Base-by-base conservation (phyloP, 805 yeast species). In the Candida wancherniae region DNA sequence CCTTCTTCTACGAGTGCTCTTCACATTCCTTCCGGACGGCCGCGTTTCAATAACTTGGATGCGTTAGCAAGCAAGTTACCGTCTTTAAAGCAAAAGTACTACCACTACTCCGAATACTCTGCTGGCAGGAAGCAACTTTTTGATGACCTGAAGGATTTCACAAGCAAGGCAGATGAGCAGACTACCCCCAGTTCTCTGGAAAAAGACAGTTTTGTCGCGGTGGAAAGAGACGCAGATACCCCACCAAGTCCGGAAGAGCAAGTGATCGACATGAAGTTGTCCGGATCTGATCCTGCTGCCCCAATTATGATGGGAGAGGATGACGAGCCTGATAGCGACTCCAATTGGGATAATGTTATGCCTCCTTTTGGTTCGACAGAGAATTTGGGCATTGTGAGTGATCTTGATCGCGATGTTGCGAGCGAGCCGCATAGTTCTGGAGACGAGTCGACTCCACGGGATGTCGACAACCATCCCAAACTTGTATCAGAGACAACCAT, bases 1-100 rank as follows among this genome's bases (percentile, higher is more conserved):
- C 10, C 19, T 7, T 3, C 26, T 17, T 15, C 13, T 7, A 9
- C 13, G 6, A 21, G 19, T 15, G 12, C 29, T 4, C 29, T n/a
- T 9, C 66, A 71, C 63, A 63, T 70, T 14, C 81, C 80, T 5
- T 61, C 58, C 22, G 61, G 62, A 36, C 56, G 57, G 28, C 67
- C 69, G 2, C 50, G 40, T 15, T 64, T 75, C 43, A 53, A 52
- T 4, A 61, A 58, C 15, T 51, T 74, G 13, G 69, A 71, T 8
- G 36, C 36, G 1, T 47, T 63, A 34, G 51, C 59, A 2, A 47
- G 50, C 23, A 41, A 47, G 29, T 47, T 61, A 10, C 55, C 58
- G 3, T 50, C 48, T 9, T 20, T 43, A n/a, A 62, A 60, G 33
- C 43, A 48, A 13, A 47, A 50, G 5, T 57, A 47, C 30, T 60